Percentiles rank a stretch among this genome's conserved stretches.
phyloP scores from a whole-genome alignment of 495 filamentous ascomycete species.

The Neurospora africana region DNA sequence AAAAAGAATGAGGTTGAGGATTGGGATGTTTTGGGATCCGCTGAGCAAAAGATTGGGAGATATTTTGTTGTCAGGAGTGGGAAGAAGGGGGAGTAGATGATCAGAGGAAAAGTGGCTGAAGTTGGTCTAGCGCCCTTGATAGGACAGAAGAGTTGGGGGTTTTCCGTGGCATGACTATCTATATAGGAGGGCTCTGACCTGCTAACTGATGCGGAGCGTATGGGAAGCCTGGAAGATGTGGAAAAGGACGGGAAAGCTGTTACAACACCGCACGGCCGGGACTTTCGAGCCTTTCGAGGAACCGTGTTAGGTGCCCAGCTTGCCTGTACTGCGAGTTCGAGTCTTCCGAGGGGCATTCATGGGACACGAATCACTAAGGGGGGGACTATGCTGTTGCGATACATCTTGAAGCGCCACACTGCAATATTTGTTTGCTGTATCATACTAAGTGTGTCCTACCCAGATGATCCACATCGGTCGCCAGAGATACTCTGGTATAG shows the following conservation, averaged over 20 bases:
- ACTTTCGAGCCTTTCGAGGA: not conserved
- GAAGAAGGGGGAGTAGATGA: conserved; percentile 3
- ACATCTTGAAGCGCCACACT: not conserved
- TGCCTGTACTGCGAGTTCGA: not conserved
- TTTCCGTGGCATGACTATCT: not conserved
- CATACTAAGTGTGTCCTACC: not conserved
- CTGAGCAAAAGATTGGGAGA: conserved; percentile 53
- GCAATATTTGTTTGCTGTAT: not conserved
- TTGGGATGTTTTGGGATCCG: conserved; percentile 60
- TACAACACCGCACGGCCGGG: not conserved
- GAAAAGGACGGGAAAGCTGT: not conserved
- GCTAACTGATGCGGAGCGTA: not conserved
- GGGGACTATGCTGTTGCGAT: not conserved
- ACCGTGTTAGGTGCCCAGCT: not conserved
- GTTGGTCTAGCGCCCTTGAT: not conserved
- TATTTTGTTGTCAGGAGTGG: conserved; percentile 75
- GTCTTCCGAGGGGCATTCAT: not conserved
- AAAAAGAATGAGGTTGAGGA: conserved; percentile 33
- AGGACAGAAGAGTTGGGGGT: not conserved
- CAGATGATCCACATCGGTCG: not conserved
- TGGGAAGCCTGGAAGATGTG: not conserved
- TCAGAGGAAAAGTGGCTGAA: not conserved
- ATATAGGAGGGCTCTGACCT: not conserved
- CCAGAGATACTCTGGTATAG: not conserved
- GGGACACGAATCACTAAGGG: not conserved